Evolutionary conservation across 2,329 filamentous ascomycete genomes (phyloP), one percentile per base, ranked within the genome.

Genomic region (Cladophialophora immunda): DNA sequence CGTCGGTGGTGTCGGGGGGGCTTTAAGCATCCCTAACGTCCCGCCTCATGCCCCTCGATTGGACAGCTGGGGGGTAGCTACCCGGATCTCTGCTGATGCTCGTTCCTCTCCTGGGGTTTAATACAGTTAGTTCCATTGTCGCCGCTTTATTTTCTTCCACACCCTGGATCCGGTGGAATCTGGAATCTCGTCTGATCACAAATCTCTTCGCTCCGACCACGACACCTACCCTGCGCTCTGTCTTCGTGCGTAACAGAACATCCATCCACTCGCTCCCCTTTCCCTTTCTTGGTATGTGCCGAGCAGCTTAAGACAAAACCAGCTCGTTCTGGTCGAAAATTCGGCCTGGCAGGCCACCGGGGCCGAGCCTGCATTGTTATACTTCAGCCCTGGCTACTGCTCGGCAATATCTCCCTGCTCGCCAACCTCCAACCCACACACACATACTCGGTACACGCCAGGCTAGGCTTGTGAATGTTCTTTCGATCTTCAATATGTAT

Each of bases 181-280:
- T 38, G 55, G 32, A 32, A 22, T 25, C 19, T 25, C 9, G n/a
- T 55, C 52, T 64, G 62, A 64, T 64, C 62, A 64, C 55, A 64
- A 58, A 64, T 53, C 15, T 22, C 19, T 17, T 15, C 5, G 15
- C 22, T 15, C 3, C 25, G 30, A 25, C 58, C 58, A 34, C 41
- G n/a, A 22, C 22, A 15, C 1, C 22, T 4, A 54, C 22, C 50
- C 4, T 47, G 13, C 15, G 11, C 19, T 6, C 5, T 9, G 27
- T 19, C n/a, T 59, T 50, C 57, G 57, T 59, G 57, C 57, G 56
- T 58, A 58, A 50, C 4, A 41, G n/a, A 11, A 41, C 15, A 41
- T n/a, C n/a, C n/a, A n/a, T 4, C 38, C 17, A 41, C 25, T 11
- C 19, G 15, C 32, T 45, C 55, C 9, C 25, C n/a, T 25, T 19